Conservation (phyloP, 768 basidiomycete genomes). For the Pleurotus djamor region DNA sequence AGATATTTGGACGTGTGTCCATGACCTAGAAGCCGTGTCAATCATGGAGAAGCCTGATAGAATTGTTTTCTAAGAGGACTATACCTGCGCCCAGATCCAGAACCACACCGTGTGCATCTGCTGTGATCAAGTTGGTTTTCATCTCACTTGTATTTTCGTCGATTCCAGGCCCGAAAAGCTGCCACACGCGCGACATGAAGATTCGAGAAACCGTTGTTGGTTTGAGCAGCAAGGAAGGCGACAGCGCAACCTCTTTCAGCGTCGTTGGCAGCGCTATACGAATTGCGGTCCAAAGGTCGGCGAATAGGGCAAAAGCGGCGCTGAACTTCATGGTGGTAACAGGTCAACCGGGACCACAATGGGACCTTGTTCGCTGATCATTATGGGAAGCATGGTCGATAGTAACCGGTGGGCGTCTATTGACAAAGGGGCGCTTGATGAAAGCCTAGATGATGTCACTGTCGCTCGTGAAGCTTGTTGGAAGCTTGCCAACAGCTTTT, state of each 20-base stretch:
- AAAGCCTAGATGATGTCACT: too few relatives aligned
- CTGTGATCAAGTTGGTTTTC: neutral
- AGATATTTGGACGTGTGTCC: slow-evolving; percentile 68
- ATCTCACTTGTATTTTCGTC: neutral
- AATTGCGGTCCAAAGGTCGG: slow-evolving; percentile 39
- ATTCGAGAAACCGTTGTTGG: slow-evolving; percentile 45
- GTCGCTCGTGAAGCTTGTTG: too few relatives aligned
- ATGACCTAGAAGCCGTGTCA: slow-evolving; percentile 38
- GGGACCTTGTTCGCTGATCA: neutral
- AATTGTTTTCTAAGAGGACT: neutral
- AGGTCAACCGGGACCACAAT: neutral
- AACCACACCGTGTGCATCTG: slow-evolving; percentile 34
- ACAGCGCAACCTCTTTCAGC: slow-evolving; percentile 29
- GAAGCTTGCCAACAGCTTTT: neutral
- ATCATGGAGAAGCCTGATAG: neutral
- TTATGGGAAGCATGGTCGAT: neutral
- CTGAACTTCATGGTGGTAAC: slow-evolving; percentile 41
- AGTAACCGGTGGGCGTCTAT: neutral
- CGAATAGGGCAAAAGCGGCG: slow-evolving; percentile 36
- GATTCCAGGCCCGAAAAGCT: slow-evolving; percentile 28
- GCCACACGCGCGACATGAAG: slow-evolving; percentile 64
- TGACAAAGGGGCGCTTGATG: neutral
- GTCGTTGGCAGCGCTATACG: slow-evolving; percentile 42
- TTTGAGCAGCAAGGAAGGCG: slow-evolving; percentile 43
- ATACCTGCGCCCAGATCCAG: slow-evolving; percentile 72